These are phyloP conservation scores for Lenwebbia sp. DNA, from an alignment of 345 rosid genomes.

Conservation along the genomic window DNA sequence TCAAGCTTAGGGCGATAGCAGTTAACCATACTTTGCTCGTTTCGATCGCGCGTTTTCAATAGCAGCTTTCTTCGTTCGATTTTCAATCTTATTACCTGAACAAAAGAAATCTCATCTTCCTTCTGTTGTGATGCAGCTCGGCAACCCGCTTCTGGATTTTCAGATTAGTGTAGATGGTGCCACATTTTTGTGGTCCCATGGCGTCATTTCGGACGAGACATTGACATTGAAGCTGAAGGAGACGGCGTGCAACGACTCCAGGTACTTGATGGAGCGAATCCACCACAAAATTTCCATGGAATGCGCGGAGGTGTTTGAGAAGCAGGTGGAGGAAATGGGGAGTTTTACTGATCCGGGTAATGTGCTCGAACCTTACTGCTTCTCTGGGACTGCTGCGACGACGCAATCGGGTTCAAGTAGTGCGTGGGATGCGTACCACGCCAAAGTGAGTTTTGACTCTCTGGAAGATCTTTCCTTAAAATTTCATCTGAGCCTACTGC, in stretches of 20 bases:
- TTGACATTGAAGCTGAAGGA: slow-evolving; percentile 14
- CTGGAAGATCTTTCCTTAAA: background rate
- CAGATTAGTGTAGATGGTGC: slow-evolving; percentile 10
- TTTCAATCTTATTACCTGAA: background rate
- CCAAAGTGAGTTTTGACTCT: background rate
- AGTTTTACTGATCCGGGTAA: background rate
- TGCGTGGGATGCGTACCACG: background rate
- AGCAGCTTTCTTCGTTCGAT: background rate
- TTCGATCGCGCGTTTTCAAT: background rate
- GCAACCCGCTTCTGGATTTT: slow-evolving; percentile 27
- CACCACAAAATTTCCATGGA: background rate
- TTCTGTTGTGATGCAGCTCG: slow-evolving; percentile 11
- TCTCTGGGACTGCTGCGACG: background rate
- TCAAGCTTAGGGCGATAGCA: slow-evolving; percentile 26
- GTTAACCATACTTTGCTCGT: background rate
- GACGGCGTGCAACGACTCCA: slow-evolving; percentile 21
- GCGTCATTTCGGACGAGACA: slow-evolving; percentile 25
- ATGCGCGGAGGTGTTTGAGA: background rate
- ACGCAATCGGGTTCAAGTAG: background rate
- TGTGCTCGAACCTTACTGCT: background rate
- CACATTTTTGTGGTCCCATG: slow-evolving; percentile 27
- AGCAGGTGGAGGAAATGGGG: background rate
- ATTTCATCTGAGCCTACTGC: background rate
- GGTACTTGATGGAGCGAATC: background rate
- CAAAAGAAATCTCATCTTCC: background rate